Base-by-base conservation (phyloP, 768 basidiomycete genomes). In the Russula vinacea region DNA sequence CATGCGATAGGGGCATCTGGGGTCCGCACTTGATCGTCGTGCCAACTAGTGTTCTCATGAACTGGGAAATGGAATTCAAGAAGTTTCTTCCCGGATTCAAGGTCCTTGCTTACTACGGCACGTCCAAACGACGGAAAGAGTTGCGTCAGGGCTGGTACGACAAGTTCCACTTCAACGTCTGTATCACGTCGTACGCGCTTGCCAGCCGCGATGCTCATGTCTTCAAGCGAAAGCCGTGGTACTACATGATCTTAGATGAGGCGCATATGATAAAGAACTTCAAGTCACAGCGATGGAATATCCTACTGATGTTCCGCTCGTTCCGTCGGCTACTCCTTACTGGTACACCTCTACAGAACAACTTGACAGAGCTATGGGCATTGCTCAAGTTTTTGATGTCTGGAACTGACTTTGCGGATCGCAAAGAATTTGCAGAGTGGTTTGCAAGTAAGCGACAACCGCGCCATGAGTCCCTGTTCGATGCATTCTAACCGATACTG, bases 201-300 rank as follows among this genome's bases (percentile, higher is more conserved):
- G 94, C 92, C n/a, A 88, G 90, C 71, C 85, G 90, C 44, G 94
- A 97, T 72, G 87, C 91, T 58, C 86, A 91, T 70, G 89, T 94
- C 19, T 94, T 96, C 79, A 92, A 92, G 74, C 86, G 94, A 49
- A 95, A 93, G 76, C 79, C 84, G 55, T 96, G 94, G 94, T 92
- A 94, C 72, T 97, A 97, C 70, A 91, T 97, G 89, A 86, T 97
- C 60, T 84, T 97, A 6, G 94, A 97, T 72, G 94, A 97, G 75
- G 94, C 94, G 8, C 94, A 97, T 72, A 96, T 95, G 86, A 94
- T 97, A 84, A 95, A 95, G 78, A 97, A 97, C 74, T 96, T 95
- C 78, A 87, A 87, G 71, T 92, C 90, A 0, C 92, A 97, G 73
- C 83, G 94, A 42, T 97, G 94, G 94, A 92, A 92, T 70, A 92